Evolutionary conservation across 176 grass and related monocot species (phyloP), one percentile per base, ranked within the genome.

Genomic region (Musa beccarii): DNA sequence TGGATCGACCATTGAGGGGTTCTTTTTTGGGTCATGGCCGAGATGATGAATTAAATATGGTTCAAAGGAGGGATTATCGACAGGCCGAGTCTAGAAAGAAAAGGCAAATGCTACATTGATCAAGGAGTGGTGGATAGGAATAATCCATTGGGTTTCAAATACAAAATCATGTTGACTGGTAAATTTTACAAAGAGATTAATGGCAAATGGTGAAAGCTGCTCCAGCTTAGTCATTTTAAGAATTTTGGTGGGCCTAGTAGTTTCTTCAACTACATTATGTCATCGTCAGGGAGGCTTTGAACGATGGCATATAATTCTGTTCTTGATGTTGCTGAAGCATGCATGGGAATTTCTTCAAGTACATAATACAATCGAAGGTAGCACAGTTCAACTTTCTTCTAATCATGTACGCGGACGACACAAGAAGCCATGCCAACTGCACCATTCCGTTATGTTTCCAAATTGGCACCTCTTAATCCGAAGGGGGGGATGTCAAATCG

Each of bases 1-100:
- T 70, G 20, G 83, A 86, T 24, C 86, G 93, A 13, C 69, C 74
- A 43, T 34, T 79, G 54, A 98, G 90, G 82, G 70, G 79, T 66
- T 82, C 85, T 68, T 88, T 81, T 52, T 51, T 52, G 0, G 73
- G 76, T n/a, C 84, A 88, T 72, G 90, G 82, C 66, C 79, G 75
- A 66, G 77, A 68, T 62, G 77, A 83, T 69, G 66, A 63, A 78
- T 15, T 82, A 73, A 82, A 83, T 61, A 53, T 55, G 69, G 79
- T 63, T 10, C 82, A 25, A 54, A 84, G 85, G 19, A 81, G 63
- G 10, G 80, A 73, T 74, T 89, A 86, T 79, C 87, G 49, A 0
- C 69, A 63, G 56, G 21, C 22, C 54, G 49, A 74, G 54, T 74
- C 53, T 23, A 29, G 28, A 28, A 4, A 12, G 54, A 28, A 4